Base-by-base conservation (phyloP, 1,284 basidiomycete genomes). In the Tilletia horrida region DNA sequence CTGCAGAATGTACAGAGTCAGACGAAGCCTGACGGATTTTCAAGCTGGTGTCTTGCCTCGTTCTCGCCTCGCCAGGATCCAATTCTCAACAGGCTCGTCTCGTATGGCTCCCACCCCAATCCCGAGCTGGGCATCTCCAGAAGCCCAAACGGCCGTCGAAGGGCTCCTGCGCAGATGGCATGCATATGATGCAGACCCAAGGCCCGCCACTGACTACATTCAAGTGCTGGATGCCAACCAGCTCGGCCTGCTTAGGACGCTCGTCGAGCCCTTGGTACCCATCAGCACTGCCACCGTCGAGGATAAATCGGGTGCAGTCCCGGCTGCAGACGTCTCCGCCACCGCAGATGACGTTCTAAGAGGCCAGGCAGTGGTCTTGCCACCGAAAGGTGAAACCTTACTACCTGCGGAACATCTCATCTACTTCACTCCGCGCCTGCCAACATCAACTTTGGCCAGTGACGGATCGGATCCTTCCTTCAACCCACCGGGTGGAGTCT, bases 381-480 rank as follows among this genome's bases (percentile, higher is more conserved):
- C 55, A 35, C 21, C 23, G 9, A 16, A 11, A 9, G 45, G 45
- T 13, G 44, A 42, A 50, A 14, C 43, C 2, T 27, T 64, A 8
- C 9, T 64, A 47, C 45, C 63, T 1, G 45, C 45, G 23, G 63
- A 64, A 23, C 63, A 69, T 35, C 62, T 69, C 27, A n/a, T 11
- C 59, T 67, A 62, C 65, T 69, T 69, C 50, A 63, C 61, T 3
- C 68, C 68, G 7, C 57, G 65, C 31, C 47, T 57, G 8, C 55
- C 44, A 21, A 45, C 23, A 18, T 21, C 44, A 18, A 18, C 27
- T 13, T 57, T 69, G n/a, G 66, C 61, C 21, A 2, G 6, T 6
- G 68, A 69, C 48, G 68, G 68, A 21, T 66, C 65, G 16, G 68
- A 69, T 40, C 59, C 69, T n/a, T 40, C 65, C 9, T 68, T 68